These are phyloP conservation scores for Endogone sp. DNA, from an alignment of 192 early-diverging fungal species.

Conservation along the genomic window DNA sequence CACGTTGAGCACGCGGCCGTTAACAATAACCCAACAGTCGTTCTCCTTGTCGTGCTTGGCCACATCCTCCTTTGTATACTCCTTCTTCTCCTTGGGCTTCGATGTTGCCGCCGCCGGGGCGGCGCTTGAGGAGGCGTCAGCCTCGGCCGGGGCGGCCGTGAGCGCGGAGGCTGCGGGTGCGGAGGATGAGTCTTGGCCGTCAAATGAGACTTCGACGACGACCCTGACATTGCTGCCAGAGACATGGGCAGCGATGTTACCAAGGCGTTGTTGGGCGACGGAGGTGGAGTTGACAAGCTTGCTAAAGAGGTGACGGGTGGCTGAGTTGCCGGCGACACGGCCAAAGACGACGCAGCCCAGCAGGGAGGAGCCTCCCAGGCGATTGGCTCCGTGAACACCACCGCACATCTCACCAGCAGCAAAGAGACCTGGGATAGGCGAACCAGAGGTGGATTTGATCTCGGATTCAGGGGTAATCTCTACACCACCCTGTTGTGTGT, in stretches of 20 bases:
- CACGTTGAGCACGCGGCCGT: constrained; percentile 74
- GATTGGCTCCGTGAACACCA: constrained; percentile 95
- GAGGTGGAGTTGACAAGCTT: constrained; percentile 49
- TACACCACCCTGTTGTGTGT: constrained; percentile 74
- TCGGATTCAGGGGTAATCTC: constrained; percentile 70
- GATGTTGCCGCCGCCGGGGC: background rate
- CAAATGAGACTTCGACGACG: constrained; percentile 47
- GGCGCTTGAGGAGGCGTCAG: constrained; percentile 35
- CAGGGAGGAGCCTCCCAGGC: constrained; percentile 91
- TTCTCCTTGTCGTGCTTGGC: constrained; percentile 78
- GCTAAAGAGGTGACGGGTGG: constrained; percentile 54
- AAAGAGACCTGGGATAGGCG: constrained; percentile 76
- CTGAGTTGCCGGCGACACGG: constrained; percentile 80
- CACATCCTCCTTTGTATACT: constrained; percentile 72
- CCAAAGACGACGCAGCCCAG: constrained; percentile 96
- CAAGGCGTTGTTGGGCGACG: constrained; percentile 57
- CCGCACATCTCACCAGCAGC: constrained; percentile 94
- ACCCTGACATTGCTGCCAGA: constrained; percentile 59
- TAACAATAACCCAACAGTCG: constrained; percentile 87
- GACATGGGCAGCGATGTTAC: constrained; percentile 59
- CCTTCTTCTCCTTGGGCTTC: constrained; percentile 28
- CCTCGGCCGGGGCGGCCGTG: constrained; percentile 22
- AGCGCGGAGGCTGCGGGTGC: constrained; percentile 23
- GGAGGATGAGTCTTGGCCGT: constrained; percentile 1
- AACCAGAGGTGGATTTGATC: constrained; percentile 50